Conservation (phyloP, 108 stramenopile genomes). For the Nitzschia inconspicua region DNA sequence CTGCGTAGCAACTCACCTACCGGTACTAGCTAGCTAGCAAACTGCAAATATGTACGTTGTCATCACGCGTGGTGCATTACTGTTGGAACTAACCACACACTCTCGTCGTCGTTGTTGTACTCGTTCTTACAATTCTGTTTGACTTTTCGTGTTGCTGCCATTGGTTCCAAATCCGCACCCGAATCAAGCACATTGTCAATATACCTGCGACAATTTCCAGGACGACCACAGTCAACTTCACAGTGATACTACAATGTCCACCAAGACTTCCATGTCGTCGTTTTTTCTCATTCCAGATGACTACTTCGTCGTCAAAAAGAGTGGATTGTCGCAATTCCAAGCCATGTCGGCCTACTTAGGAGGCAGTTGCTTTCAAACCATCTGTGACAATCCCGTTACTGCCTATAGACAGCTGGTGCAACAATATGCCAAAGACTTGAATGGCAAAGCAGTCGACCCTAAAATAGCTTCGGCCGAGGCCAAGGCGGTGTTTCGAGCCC, state of each 20-base stretch:
- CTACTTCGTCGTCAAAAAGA: conserved; percentile 83
- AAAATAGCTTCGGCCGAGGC: conserved; percentile 78
- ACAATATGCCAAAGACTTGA: conserved; percentile 87
- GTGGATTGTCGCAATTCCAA: conserved; percentile 86
- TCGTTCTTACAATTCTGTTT: too few relatives aligned
- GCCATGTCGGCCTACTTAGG: conserved; percentile 91
- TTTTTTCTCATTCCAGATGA: conserved; percentile 41
- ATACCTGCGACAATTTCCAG: too few relatives aligned
- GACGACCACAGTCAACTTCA: too few relatives aligned
- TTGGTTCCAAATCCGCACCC: too few relatives aligned
- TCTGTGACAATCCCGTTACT: conserved; percentile 90
- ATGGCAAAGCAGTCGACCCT: conserved; percentile 84
- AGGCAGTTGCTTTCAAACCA: conserved; percentile 86
- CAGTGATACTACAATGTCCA: background rate
- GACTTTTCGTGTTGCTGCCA: too few relatives aligned
- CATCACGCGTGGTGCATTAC: too few relatives aligned
- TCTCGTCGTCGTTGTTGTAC: too few relatives aligned
- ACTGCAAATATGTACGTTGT: too few relatives aligned
- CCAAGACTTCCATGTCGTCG: background rate
- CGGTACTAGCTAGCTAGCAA: too few relatives aligned
- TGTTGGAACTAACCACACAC: too few relatives aligned
- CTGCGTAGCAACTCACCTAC: too few relatives aligned
- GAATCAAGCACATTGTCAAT: too few relatives aligned
- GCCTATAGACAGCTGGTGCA: conserved; percentile 92
- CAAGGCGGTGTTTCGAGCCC: conserved; percentile 75